Conservation (phyloP, 192 early-diverging fungal species). For the Rhizophagus sp. region DNA sequence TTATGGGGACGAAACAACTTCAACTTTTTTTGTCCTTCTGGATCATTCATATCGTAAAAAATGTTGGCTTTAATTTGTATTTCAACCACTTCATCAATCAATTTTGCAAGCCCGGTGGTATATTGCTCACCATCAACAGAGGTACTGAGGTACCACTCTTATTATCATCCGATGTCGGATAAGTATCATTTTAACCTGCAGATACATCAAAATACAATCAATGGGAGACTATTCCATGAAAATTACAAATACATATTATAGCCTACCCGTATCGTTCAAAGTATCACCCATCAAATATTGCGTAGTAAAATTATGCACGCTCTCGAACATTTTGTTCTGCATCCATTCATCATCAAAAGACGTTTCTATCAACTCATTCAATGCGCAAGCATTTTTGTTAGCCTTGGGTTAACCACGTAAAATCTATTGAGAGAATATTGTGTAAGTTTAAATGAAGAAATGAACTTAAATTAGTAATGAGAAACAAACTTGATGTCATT, state of each 20-base stretch:
- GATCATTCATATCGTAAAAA: neutral
- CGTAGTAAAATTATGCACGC: slow-evolving; percentile 5
- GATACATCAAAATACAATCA: too few species aligned
- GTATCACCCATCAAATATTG: neutral
- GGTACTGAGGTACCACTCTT: too few species aligned
- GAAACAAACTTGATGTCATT: neutral
- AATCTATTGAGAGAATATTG: slow-evolving; percentile 12
- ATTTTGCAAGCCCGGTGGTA: neutral
- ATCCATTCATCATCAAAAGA: too few species aligned
- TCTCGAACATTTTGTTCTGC: slow-evolving; percentile 8
- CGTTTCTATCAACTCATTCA: neutral
- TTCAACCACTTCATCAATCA: slow-evolving; percentile 22
- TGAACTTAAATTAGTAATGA: neutral
- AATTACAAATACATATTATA: neutral
- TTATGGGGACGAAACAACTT: slow-evolving; percentile 15
- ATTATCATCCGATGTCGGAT: neutral
- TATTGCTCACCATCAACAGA: neutral
- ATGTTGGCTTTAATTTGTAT: slow-evolving; percentile 10
- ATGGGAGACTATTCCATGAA: neutral
- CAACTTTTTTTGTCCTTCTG: neutral
- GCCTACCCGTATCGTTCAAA: neutral
- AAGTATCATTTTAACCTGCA: neutral
- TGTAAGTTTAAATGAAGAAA: too few species aligned
- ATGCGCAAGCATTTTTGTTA: slow-evolving; percentile 8
- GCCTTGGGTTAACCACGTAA: slow-evolving; percentile 21